These are phyloP conservation scores for Poa pratensis DNA, from an alignment of 176 grass and related monocot genomes.

Conservation along the genomic window DNA sequence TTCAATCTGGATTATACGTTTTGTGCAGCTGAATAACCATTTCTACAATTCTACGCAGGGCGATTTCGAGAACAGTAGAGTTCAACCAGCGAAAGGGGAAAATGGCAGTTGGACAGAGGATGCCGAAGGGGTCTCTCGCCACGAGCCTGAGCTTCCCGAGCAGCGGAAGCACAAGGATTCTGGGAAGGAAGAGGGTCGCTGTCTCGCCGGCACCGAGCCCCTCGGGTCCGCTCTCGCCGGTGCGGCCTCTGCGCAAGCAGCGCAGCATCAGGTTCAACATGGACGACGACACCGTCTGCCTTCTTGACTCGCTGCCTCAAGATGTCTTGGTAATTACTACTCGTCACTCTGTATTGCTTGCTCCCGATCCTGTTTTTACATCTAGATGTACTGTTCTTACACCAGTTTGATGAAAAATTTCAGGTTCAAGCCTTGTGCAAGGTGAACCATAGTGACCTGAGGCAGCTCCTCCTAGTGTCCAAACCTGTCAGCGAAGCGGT, in stretches of 20 bases:
- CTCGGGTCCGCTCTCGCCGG: constrained; percentile 43
- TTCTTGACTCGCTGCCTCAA: constrained; percentile 63
- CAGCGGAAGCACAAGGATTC: constrained; percentile 59
- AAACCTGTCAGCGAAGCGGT: constrained; percentile 81
- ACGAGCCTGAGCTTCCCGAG: constrained; percentile 49
- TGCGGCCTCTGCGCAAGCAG: constrained; percentile 55
- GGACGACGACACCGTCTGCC: constrained; percentile 47
- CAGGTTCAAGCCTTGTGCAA: constrained; percentile 75
- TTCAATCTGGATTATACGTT: background rate
- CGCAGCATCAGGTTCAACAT: constrained; percentile 51
- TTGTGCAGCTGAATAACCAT: background rate
- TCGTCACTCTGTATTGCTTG: background rate
- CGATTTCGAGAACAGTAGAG: background rate
- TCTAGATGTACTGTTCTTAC: background rate
- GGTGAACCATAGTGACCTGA: constrained; percentile 77
- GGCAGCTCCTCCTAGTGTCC: constrained; percentile 75
- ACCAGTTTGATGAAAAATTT: background rate
- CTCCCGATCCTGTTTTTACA: background rate
- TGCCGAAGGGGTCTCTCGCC: constrained; percentile 42
- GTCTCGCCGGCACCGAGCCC: constrained; percentile 43
- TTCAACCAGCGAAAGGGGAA: background rate
- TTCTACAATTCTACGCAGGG: background rate
- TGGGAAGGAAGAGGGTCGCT: constrained; percentile 78
- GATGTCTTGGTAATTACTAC: constrained; percentile 69
- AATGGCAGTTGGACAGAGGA: constrained; percentile 73